Evolutionary conservation across 192 early-diverging fungal genomes (phyloP).

Genomic region (Coemansia sp.): DNA sequence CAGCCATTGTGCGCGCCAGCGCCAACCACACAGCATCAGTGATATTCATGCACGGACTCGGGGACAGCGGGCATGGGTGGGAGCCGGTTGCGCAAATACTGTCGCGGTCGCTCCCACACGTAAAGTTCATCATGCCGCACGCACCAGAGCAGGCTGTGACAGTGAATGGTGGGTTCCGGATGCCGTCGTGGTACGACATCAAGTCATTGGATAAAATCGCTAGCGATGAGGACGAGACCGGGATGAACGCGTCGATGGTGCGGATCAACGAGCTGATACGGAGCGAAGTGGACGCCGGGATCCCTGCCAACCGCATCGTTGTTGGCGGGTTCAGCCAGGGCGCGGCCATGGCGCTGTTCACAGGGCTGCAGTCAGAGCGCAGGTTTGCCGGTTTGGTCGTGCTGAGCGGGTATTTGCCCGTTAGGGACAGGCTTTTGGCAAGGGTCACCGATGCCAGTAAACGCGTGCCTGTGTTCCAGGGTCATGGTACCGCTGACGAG

Average conservation of each 20-base stretch:
- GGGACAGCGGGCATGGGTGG: slow-evolving; percentile 68
- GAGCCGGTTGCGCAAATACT: slow-evolving; percentile 34
- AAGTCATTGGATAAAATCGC: slow-evolving; percentile 51
- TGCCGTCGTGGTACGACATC: slow-evolving; percentile 95
- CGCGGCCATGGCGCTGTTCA: slow-evolving; percentile 72
- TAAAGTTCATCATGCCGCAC: slow-evolving; percentile 90
- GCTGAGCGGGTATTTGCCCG: slow-evolving; percentile 82
- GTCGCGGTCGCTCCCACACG: slow-evolving; percentile 63
- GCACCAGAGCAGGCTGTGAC: slow-evolving; percentile 70
- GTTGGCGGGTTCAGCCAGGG: slow-evolving; percentile 96
- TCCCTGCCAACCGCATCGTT: slow-evolving; percentile 80
- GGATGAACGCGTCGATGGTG: slow-evolving; percentile 64
- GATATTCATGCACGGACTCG: slow-evolving; percentile 79
- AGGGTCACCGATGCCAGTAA: slow-evolving; percentile 63
- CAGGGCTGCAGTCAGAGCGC: slow-evolving; percentile 67
- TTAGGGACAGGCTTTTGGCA: slow-evolving; percentile 36
- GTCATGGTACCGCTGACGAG: slow-evolving; percentile 79
- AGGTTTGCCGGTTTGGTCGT: slow-evolving; percentile 69
- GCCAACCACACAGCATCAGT: slow-evolving; percentile 74
- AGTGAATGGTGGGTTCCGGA: slow-evolving; percentile 76
- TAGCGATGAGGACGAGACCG: slow-evolving; percentile 67
- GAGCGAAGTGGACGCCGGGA: slow-evolving; percentile 75
- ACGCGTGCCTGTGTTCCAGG: slow-evolving; percentile 77
- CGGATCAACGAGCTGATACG: slow-evolving; percentile 63
- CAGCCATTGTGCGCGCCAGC: slow-evolving; percentile 51